Conservation (phyloP, 2,329 filamentous ascomycete species). For the Aspergillus persii region DNA sequence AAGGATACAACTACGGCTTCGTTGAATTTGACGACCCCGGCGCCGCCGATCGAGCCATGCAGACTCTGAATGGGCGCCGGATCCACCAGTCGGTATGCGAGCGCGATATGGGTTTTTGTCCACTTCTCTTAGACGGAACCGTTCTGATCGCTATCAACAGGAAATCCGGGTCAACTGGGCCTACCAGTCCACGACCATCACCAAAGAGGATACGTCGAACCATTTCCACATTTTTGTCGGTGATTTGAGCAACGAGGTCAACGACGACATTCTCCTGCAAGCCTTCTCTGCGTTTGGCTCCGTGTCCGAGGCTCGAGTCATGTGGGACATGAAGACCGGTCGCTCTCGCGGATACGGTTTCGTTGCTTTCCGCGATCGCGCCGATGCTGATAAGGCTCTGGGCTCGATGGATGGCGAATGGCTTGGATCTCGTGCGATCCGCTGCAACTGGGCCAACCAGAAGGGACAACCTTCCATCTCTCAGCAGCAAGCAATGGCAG, state of each 20-base stretch:
- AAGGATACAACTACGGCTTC: slow-evolving; percentile 98
- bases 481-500: slow-evolving; percentile 93
- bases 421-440: slow-evolving; percentile 95
- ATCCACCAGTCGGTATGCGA: slow-evolving; percentile 86
- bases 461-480: slow-evolving; percentile 99
- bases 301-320: slow-evolving; percentile 95
- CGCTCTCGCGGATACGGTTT: slow-evolving; percentile 97
- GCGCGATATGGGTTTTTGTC: neutral
- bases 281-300: slow-evolving; percentile 95
- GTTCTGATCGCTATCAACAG: slow-evolving; percentile 47
- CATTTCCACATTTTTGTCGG: slow-evolving; percentile 99
- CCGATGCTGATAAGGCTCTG: slow-evolving; percentile 91
- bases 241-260: slow-evolving; percentile 96
- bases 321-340: slow-evolving; percentile 99
- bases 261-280: slow-evolving; percentile 89
- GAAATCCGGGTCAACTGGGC: slow-evolving; percentile 99
- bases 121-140: neutral
- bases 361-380: slow-evolving; percentile 91
- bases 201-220: slow-evolving; percentile 95
- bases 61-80: slow-evolving; percentile 89
- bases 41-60: slow-evolving; percentile 94
- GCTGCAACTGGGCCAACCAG: slow-evolving; percentile 99
- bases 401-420: slow-evolving; percentile 99
- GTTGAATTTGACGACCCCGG: slow-evolving; percentile 98
- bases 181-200: slow-evolving; percentile 90